Evolutionary conservation across 176 grass and related monocot genomes (phyloP), one percentile per base, ranked within the genome.

Genomic region (Oryza officinalis): DNA sequence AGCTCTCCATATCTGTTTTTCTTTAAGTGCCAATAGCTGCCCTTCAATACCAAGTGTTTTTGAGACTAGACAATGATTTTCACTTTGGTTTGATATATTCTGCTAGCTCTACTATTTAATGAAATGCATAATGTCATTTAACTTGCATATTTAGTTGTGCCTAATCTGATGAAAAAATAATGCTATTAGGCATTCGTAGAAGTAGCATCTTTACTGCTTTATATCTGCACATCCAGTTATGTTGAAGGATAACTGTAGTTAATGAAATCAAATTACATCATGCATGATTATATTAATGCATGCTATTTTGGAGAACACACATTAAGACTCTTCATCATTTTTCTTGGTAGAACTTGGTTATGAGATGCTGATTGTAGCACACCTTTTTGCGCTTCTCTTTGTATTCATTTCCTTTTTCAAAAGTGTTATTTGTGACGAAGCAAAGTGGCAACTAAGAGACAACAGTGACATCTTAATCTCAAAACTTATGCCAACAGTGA

Each of bases 381-480:
- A 63, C 12, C 32, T 10, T 8, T n/a, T 11, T 15, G 57, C 18
- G 40, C 61, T 28, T 8, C 13, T 64, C 1, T 27, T 13, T 78
- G 60, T 49, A 35, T 75, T 31, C 2, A 1, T 75, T 74, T 73
- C 20, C 57, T 61, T 75, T 75, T 23, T n/a, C 18, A 75, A 33
- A 75, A 30, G 47, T 13, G 6, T 57, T 52, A 13, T 33, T 33
- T 75, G 72, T 63, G 54, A 54, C 14, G 10, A 77, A 77, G 31
- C 35, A 78, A 78, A 78, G 6, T 69, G 74, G 35, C 74, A 45
- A 23, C 32, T 85, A 49, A 85, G 47, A 68, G 57, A 69, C 45
- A 77, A n/a, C 23, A 25, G 4, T 84, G 30, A 64, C 65, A 35
- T 45, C 22, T 40, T 73, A 45, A 82, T 71, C 20, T 32, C 35